These are phyloP conservation scores for Trapa incisa DNA, from an alignment of 345 rosid genomes.

Conservation along the genomic window DNA sequence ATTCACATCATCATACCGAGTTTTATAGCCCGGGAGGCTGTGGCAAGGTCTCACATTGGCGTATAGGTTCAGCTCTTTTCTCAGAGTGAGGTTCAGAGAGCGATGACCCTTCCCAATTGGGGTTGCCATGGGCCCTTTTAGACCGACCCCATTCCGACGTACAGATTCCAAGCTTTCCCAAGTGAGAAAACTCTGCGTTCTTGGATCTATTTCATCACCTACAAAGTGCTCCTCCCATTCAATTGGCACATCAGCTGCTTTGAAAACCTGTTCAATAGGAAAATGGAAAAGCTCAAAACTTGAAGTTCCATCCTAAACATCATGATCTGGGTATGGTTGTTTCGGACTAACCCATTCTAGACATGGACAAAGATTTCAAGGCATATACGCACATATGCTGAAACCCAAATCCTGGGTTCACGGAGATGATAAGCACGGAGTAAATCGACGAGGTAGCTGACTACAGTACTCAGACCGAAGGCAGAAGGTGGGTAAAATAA, in stretches of 20 bases:
- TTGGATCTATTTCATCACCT: conserved; percentile 71
- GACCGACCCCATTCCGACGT: conserved; percentile 64
- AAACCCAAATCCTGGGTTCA: neutral
- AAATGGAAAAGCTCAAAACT: neutral
- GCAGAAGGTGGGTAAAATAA: neutral
- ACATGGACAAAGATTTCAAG: neutral
- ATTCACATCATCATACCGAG: conserved; percentile 82
- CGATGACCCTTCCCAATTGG: conserved; percentile 99
- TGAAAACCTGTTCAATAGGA: conserved; percentile 16
- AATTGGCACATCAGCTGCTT: conserved; percentile 77
- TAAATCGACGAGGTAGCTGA: neutral
- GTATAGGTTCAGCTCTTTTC: conserved; percentile 91
- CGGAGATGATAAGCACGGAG: neutral
- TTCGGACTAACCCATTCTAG: neutral
- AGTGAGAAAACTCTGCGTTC: conserved; percentile 92
- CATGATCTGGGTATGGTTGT: neutral
- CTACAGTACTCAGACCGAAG: neutral
- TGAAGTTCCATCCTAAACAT: neutral
- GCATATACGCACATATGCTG: neutral
- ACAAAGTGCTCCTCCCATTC: conserved; percentile 96
- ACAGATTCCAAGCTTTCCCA: conserved; percentile 99
- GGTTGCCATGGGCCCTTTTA: conserved; percentile 99
- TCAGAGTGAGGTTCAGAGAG: conserved; percentile 77
- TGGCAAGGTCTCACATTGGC: conserved; percentile 99
- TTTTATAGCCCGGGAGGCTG: conserved; percentile 93